phyloP scores from a whole-genome alignment of 306 rosid genomes.

The Ammopiptanthus mongolicus region DNA sequence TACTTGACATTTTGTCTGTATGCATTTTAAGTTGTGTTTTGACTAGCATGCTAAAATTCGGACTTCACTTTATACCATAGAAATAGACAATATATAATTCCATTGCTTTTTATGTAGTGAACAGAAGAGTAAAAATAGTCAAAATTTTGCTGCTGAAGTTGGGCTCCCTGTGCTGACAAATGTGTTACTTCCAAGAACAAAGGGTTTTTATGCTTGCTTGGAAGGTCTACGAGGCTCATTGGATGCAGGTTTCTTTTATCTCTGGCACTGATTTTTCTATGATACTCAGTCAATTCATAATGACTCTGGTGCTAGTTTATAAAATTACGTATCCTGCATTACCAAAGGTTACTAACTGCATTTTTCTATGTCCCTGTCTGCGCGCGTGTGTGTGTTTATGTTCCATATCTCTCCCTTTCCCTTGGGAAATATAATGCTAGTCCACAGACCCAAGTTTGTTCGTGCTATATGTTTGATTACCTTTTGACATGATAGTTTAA shows the following conservation, averaged over 20 bases:
- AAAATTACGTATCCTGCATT: not conserved
- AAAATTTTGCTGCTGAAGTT: conserved; percentile 60
- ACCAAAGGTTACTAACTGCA: not conserved
- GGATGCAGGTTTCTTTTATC: conserved; percentile 70
- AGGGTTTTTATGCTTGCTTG: conserved; percentile 84
- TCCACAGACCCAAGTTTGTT: not conserved
- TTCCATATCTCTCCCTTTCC: not conserved
- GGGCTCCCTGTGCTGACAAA: conserved; percentile 73
- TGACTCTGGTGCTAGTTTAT: not conserved
- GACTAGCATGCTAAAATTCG: conserved; percentile 13
- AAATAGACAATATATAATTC: not conserved
- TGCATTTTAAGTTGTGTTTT: conserved; percentile 17
- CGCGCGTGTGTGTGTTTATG: not conserved
- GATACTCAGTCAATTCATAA: not conserved
- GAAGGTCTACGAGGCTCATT: conserved; percentile 62
- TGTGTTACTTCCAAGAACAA: conserved; percentile 86
- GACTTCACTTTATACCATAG: not conserved
- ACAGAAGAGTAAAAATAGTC: conserved; percentile 61
- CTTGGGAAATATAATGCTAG: not conserved
- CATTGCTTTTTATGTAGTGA: conserved; percentile 47
- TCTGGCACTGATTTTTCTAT: not conserved
- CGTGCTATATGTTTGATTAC: not conserved
- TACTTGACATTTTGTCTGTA: not conserved
- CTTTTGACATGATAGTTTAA: not conserved
- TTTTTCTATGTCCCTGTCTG: too few relatives aligned